Percentiles rank a stretch among this genome's conserved stretches.
These are phyloP conservation scores for Pluteus cervinus DNA, from an alignment of 768 basidiomycete genomes.

Conservation along the genomic window DNA sequence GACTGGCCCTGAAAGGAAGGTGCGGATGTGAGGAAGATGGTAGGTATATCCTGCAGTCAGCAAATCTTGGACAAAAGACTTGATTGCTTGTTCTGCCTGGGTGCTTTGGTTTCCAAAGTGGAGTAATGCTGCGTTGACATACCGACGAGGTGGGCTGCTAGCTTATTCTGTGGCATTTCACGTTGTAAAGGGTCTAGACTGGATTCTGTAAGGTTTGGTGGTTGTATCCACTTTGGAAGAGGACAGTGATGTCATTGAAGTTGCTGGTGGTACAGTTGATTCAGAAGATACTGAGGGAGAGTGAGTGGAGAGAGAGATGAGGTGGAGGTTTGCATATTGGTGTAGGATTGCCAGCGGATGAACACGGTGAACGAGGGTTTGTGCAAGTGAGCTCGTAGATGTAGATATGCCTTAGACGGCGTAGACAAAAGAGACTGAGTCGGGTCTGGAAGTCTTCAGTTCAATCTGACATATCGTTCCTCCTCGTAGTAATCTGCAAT, in stretches of 20 bases:
- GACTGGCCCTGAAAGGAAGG: too few species aligned
- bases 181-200: constrained; percentile 25
- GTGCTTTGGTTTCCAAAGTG: too few species aligned
- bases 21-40: constrained; percentile 33
- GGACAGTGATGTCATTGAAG: constrained; percentile 45
- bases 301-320: constrained; percentile 25
- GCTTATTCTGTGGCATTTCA: constrained; percentile 51
- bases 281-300: constrained; percentile 30
- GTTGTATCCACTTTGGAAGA: constrained; percentile 16
- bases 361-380: constrained; percentile 63
- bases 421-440: constrained; percentile 15
- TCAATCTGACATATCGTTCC: too few species aligned
- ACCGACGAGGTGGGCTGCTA: constrained; percentile 67
- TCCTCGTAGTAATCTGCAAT: too few species aligned
- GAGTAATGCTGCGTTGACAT: constrained; percentile 29
- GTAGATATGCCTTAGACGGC: constrained; percentile 23
- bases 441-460: constrained; percentile 12
- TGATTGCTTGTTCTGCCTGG: constrained; percentile 84
- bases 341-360: constrained; percentile 82
- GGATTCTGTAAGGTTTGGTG: constrained; percentile 20
- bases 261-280: constrained; percentile 54
- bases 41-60: constrained; percentile 69
- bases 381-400: constrained; percentile 33
- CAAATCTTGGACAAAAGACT: constrained; percentile 73
- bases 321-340: constrained; percentile 34